phyloP scores from a whole-genome alignment of 1,284 basidiomycete species.

The Ganoderma meredithae region DNA sequence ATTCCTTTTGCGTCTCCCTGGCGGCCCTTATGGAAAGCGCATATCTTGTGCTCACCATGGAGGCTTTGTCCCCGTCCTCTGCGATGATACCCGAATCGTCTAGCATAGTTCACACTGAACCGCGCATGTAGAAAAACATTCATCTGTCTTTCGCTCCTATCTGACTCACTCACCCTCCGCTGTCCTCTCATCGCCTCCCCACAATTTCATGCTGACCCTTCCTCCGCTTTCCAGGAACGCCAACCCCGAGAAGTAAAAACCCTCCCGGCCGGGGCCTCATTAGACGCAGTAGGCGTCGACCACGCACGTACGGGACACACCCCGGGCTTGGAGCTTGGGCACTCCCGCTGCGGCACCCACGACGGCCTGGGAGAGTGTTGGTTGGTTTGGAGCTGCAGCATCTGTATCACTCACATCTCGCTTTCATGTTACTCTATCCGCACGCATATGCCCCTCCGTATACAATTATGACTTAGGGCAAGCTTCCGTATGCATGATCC shows the following conservation, averaged over 20 bases:
- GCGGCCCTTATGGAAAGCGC: slow-evolving; percentile 10
- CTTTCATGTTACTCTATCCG: slow-evolving; percentile 34
- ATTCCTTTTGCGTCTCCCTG: slow-evolving; percentile 20
- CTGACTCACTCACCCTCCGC: slow-evolving; percentile 58
- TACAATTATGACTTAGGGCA: slow-evolving; percentile 36
- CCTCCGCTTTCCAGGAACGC: slow-evolving; percentile 65
- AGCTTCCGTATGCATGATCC: background rate
- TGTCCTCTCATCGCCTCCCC: slow-evolving; percentile 16
- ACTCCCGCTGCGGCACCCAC: slow-evolving; percentile 21
- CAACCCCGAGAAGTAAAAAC: slow-evolving; percentile 81
- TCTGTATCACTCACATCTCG: slow-evolving; percentile 37
- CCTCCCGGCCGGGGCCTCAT: slow-evolving; percentile 18
- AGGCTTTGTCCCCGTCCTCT: slow-evolving; percentile 21
- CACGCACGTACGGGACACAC: slow-evolving; percentile 14
- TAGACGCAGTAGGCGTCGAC: slow-evolving; percentile 35
- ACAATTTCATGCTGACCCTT: slow-evolving; percentile 37
- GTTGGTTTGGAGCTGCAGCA: slow-evolving; percentile 32
- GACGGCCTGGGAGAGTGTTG: slow-evolving; percentile 29
- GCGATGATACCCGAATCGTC: slow-evolving; percentile 72
- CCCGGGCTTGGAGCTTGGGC: slow-evolving; percentile 15
- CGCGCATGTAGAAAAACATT: slow-evolving; percentile 76
- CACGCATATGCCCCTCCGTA: slow-evolving; percentile 35
- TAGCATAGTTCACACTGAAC: slow-evolving; percentile 95
- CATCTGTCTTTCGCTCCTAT: slow-evolving; percentile 96
- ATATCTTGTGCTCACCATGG: slow-evolving; percentile 3